Conservation (phyloP, 164 flowering plant species). For the Piper betle region DNA sequence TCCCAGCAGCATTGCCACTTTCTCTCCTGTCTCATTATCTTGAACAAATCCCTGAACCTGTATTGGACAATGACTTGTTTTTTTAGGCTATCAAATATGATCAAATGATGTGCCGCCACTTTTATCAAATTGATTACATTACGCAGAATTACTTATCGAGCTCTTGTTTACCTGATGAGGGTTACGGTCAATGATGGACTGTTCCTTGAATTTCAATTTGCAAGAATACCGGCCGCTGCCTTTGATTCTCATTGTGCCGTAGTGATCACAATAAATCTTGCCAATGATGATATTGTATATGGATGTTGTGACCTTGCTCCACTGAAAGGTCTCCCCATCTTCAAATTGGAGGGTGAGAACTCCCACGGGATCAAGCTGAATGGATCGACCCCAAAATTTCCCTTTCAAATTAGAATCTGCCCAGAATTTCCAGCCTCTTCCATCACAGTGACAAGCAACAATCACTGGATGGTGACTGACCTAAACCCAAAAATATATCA, state of each 20-base stretch:
- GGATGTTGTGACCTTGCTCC: conserved; percentile 91
- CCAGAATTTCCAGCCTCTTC: conserved; percentile 82
- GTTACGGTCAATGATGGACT: conserved; percentile 67
- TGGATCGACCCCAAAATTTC: conserved; percentile 88
- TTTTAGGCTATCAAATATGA: too few relatives aligned
- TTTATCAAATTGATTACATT: too few relatives aligned
- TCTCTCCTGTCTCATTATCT: conserved; percentile 87
- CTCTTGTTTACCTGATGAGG: conserved; percentile 70
- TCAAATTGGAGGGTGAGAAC: conserved; percentile 60
- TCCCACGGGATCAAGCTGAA: conserved; percentile 77
- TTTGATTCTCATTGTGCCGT: conserved; percentile 87
- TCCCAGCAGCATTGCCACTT: conserved; percentile 88
- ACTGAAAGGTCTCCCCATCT: conserved; percentile 61
- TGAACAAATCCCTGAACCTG: conserved; percentile 98
- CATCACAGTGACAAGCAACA: conserved; percentile 52
- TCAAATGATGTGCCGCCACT: too few relatives aligned
- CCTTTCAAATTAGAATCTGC: conserved; percentile 68
- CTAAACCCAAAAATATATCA: conserved; percentile 13
- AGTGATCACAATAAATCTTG: conserved; percentile 26
- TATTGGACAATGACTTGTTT: too few relatives aligned
- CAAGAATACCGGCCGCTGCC: conserved; percentile 58
- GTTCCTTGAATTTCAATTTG: too few relatives aligned
- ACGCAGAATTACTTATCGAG: too few relatives aligned
- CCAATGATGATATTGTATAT: conserved; percentile 94
- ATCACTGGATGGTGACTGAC: conserved; percentile 39